These are phyloP conservation scores for Coniochaeta hoffmannii DNA, from an alignment of 2,329 filamentous ascomycete genomes.

Conservation along the genomic window DNA sequence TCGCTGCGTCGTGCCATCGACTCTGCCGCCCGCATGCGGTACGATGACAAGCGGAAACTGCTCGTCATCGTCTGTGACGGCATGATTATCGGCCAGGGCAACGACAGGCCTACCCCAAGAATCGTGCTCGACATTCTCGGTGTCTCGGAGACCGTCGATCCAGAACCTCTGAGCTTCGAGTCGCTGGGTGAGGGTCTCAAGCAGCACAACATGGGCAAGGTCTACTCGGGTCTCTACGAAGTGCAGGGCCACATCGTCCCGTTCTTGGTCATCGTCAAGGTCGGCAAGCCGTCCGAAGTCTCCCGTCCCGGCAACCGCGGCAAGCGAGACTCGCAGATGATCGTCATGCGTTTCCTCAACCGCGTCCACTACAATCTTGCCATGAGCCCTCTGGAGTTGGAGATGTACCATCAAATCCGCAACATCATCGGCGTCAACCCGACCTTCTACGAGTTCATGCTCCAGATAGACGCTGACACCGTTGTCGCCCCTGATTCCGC, in stretches of 20 bases:
- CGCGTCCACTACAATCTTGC: conserved; percentile 94
- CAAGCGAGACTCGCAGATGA: conserved; percentile 98
- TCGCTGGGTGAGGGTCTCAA: conserved; percentile 91
- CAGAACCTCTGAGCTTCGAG: conserved; percentile 93
- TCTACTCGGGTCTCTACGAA: conserved; percentile 96
- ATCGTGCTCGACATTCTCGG: conserved; percentile 97
- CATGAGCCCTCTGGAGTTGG: conserved; percentile 93
- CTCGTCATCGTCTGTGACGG: conserved; percentile 90
- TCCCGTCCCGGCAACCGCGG: conserved; percentile 93
- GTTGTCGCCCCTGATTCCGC: conserved; percentile 84
- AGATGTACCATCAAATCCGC: conserved; percentile 97
- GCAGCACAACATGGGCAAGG: conserved; percentile 99
- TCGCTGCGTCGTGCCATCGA: conserved; percentile 95
- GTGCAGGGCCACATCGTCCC: conserved; percentile 97
- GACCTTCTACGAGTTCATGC: conserved; percentile 93
- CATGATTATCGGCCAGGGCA: conserved; percentile 99
- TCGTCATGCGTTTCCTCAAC: conserved; percentile 98
- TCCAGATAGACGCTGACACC: conserved; percentile 97
- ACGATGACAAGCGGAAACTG: conserved; percentile 97
- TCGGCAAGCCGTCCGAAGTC: conserved; percentile 96
- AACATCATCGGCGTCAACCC: conserved; percentile 99
- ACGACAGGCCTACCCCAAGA: conserved; percentile 88
- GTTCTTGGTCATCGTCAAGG: conserved; percentile 93
- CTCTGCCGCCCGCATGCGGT: conserved; percentile 88
- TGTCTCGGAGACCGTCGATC: conserved; percentile 87